Percentiles rank a stretch among this genome's conserved stretches.
Evolutionary conservation across 768 basidiomycete genomes (phyloP).

Genomic region (Termitomyces sp.): DNA sequence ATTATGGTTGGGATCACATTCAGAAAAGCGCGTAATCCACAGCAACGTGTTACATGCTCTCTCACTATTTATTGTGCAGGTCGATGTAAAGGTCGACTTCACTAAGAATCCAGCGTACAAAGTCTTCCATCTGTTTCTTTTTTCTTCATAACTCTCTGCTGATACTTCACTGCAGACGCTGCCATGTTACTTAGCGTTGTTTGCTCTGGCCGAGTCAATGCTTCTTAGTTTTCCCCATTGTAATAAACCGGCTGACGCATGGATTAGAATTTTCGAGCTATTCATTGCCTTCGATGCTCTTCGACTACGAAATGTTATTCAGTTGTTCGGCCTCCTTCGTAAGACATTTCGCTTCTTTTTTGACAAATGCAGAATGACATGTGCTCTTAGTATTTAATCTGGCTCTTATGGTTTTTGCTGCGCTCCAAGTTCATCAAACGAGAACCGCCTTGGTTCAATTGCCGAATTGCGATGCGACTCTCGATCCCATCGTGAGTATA

Average conservation of each 20-base stretch:
- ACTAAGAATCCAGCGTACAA: conserved; percentile 41
- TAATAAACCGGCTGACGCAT: conserved; percentile 4
- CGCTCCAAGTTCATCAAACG: conserved; percentile 78
- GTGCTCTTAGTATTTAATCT: conserved; percentile 59
- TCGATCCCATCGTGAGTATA: conserved; percentile 33
- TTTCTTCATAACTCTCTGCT: not conserved
- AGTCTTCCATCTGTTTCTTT: conserved; percentile 23
- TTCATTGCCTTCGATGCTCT: conserved; percentile 83
- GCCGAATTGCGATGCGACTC: conserved; percentile 26
- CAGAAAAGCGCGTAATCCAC: conserved; percentile 39
- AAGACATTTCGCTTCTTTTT: conserved; percentile 13
- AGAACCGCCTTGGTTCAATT: conserved; percentile 44
- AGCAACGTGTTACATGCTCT: conserved; percentile 1
- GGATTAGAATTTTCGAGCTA: conserved; percentile 70
- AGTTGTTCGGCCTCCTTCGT: conserved; percentile 71
- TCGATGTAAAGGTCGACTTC: conserved; percentile 43
- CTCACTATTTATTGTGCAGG: conserved; percentile 33
- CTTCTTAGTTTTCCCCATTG: not conserved
- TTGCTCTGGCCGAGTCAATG: conserved; percentile 73
- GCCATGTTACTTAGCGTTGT: conserved; percentile 81
- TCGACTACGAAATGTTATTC: conserved; percentile 70
- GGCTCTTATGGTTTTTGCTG: conserved; percentile 67
- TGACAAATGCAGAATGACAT: not conserved
- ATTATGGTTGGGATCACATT: conserved; percentile 73
- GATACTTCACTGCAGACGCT: conserved; percentile 44